These are phyloP conservation scores for Acacia pycnantha DNA, from an alignment of 331 rosid species.

Conservation along the genomic window DNA sequence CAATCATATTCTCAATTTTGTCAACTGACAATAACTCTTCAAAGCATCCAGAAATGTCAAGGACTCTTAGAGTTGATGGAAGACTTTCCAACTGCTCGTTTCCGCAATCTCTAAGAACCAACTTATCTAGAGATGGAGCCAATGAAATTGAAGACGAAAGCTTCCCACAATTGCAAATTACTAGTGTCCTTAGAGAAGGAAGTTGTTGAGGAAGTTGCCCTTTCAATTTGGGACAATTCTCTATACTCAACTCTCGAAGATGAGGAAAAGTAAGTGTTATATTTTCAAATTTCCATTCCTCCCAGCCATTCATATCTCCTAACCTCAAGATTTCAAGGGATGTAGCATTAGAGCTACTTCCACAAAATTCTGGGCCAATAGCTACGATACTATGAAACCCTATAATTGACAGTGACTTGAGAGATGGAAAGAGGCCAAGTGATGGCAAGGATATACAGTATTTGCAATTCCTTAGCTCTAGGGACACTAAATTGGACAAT, in stretches of 20 bases:
- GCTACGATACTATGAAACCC: neutral
- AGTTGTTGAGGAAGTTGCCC: slow-evolving; percentile 1
- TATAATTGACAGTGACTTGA: slow-evolving; percentile 1
- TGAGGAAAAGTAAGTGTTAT: neutral
- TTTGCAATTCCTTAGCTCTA: neutral
- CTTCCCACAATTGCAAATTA: neutral
- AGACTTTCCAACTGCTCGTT: neutral
- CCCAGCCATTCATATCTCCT: neutral
- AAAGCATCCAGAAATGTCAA: neutral
- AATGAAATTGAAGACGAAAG: neutral
- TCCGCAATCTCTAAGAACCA: neutral
- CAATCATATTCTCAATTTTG: neutral
- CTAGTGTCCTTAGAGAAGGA: slow-evolving; percentile 1
- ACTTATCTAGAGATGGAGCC: neutral
- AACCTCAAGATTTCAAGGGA: slow-evolving; percentile 1
- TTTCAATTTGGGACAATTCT: neutral
- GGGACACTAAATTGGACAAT: neutral
- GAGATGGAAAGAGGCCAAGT: slow-evolving; percentile 22
- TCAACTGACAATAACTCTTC: neutral
- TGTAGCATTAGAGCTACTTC: neutral
- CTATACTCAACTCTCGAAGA: neutral
- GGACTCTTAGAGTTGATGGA: neutral
- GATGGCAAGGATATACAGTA: slow-evolving; percentile 15
- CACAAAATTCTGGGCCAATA: neutral
- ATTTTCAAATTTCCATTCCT: slow-evolving; percentile 11